Conservation (phyloP, 2,329 filamentous ascomycete species). For the Cyclaneusma minus region DNA sequence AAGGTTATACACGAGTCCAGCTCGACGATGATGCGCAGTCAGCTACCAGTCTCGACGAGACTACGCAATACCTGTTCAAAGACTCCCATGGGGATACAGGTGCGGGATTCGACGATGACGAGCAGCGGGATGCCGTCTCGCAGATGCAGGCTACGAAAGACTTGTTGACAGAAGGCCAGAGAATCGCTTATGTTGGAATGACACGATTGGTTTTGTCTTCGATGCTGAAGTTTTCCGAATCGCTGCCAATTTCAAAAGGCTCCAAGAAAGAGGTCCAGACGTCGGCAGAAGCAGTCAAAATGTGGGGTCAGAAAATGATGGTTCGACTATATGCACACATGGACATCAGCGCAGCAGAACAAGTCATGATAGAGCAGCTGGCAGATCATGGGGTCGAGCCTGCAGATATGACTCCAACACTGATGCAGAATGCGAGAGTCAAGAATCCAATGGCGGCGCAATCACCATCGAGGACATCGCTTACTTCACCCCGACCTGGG, state of each 20-base stretch:
- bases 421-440: slow-evolving; percentile 86
- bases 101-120: slow-evolving; percentile 53
- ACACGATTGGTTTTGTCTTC: slow-evolving; percentile 66
- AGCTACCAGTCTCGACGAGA: slow-evolving; percentile 90
- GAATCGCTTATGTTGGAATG: slow-evolving; percentile 89
- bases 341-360: slow-evolving; percentile 83
- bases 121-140: slow-evolving; percentile 68
- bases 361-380: slow-evolving; percentile 97
- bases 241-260: slow-evolving; percentile 43
- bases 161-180: slow-evolving; percentile 84
- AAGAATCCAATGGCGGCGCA: slow-evolving; percentile 73
- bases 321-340: slow-evolving; percentile 86
- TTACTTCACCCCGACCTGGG: slow-evolving; percentile 15
- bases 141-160: slow-evolving; percentile 96
- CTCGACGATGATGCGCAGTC: slow-evolving; percentile 91
- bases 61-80: slow-evolving; percentile 91
- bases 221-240: slow-evolving; percentile 56
- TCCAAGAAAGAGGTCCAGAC: slow-evolving; percentile 58
- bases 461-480: slow-evolving; percentile 7
- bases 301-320: slow-evolving; percentile 99
- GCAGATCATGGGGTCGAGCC: slow-evolving; percentile 83
- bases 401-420: slow-evolving; percentile 63
- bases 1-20: slow-evolving; percentile 89
- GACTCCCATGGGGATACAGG: slow-evolving; percentile 45
- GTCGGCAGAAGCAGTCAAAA: slow-evolving; percentile 65